Percentiles rank a stretch among this genome's conserved stretches.
Evolutionary conservation across 208 protist genomes (phyloP).

Genomic region (Trichomonas vaginalis): DNA sequence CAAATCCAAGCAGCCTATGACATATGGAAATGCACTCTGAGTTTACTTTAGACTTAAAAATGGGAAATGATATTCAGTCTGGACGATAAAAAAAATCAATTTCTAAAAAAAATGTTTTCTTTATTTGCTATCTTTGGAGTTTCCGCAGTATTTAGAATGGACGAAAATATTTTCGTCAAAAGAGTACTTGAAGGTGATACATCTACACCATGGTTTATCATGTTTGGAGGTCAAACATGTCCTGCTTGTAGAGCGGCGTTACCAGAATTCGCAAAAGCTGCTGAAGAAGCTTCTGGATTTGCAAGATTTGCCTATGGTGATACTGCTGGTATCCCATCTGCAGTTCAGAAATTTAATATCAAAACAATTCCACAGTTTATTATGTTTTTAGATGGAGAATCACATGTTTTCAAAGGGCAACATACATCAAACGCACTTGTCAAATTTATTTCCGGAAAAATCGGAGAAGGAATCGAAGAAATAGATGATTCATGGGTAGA

Average conservation of each 20-base stretch:
- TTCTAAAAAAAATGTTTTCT: too few species aligned
- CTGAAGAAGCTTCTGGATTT: background rate
- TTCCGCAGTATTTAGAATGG: background rate
- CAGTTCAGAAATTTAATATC: background rate
- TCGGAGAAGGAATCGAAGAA: background rate
- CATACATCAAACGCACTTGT: background rate
- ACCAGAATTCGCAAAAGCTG: background rate
- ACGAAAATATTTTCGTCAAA: background rate
- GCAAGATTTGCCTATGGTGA: background rate
- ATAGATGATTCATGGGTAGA: background rate
- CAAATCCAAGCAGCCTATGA: too few species aligned
- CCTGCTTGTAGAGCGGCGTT: background rate
- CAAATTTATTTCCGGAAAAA: background rate
- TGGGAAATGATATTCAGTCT: background rate
- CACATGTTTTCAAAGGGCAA: background rate
- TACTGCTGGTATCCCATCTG: background rate
- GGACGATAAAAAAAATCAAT: background rate
- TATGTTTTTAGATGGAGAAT: background rate
- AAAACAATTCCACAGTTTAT: background rate
- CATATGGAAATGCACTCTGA: too few species aligned
- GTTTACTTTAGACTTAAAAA: background rate
- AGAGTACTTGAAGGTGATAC: background rate
- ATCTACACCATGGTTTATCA: background rate
- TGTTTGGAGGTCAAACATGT: background rate
- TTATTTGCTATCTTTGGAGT: background rate